Conservation (phyloP, 2,329 filamentous ascomycete species). For the Pseudogymnoascus sp. region DNA sequence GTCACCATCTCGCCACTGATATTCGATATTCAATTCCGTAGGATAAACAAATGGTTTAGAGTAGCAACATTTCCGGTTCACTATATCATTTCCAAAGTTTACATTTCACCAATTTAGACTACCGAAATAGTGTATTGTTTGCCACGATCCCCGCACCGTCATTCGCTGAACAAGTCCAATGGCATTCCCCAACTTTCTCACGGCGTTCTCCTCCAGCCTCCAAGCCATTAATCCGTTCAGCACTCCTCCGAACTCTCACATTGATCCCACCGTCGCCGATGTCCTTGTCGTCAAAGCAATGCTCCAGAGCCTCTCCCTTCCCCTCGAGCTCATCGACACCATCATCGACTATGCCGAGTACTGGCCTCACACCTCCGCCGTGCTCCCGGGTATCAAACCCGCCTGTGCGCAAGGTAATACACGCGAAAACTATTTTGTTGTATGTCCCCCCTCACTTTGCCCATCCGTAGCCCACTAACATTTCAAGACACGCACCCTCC, state of each 20-base stretch:
- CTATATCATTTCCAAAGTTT: too few species aligned
- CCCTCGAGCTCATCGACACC: constrained; percentile 48
- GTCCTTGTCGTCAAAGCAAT: constrained; percentile 44
- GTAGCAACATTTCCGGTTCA: background rate
- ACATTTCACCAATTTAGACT: background rate
- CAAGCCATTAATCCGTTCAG: background rate
- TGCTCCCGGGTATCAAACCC: constrained; percentile 9
- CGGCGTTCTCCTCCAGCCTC: background rate
- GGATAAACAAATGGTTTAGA: background rate
- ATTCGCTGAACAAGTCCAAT: background rate
- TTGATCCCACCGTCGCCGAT: constrained; percentile 41
- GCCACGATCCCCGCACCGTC: background rate
- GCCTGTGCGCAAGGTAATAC: background rate
- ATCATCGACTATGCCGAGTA: constrained; percentile 58
- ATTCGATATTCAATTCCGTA: background rate
- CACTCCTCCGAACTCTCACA: background rate
- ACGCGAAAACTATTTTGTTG: constrained; percentile 38
- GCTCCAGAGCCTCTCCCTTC: constrained; percentile 42
- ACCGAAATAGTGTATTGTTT: background rate
- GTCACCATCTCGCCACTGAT: background rate
- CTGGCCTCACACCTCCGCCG: constrained; percentile 44
- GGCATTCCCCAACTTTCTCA: background rate
- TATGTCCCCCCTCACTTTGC: constrained; percentile 24
- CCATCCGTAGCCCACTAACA: constrained; percentile 15
- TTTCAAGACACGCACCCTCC: background rate